Conservation (phyloP, 306 rosid genomes). For the Styphnolobium japonicum region DNA sequence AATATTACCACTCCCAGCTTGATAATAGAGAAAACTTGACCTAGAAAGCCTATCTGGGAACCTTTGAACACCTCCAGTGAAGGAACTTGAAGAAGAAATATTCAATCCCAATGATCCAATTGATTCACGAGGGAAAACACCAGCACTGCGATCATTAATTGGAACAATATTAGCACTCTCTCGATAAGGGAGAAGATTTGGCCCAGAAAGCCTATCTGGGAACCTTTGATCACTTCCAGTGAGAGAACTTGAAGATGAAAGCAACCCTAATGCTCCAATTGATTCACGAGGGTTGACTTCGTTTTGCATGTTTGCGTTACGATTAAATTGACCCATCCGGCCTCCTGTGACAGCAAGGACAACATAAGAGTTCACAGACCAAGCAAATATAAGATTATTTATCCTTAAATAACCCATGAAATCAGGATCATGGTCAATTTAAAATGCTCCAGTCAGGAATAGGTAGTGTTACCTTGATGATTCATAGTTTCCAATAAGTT, state of each 20-base stretch:
- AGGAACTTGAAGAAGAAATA: neutral
- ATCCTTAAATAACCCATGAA: neutral
- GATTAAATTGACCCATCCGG: neutral
- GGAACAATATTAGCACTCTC: neutral
- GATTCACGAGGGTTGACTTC: neutral
- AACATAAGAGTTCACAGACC: neutral
- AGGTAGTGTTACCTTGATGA: slow-evolving; percentile 1
- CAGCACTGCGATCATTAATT: neutral
- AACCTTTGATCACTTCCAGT: neutral
- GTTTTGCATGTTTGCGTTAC: neutral
- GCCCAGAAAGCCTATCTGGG: neutral
- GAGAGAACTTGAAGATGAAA: neutral
- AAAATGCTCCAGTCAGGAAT: neutral
- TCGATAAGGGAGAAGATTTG: neutral
- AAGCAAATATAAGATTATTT: neutral
- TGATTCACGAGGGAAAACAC: neutral
- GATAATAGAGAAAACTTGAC: neutral
- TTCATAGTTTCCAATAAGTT: neutral
- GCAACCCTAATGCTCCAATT: neutral
- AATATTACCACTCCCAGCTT: neutral
- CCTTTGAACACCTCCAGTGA: neutral
- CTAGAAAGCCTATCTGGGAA: neutral
- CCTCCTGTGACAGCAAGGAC: neutral
- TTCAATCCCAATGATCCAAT: neutral
- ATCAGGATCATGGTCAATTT: neutral